Evolutionary conservation across 257 asterid genomes (phyloP).

Genomic region (Gardenia jasminoides): DNA sequence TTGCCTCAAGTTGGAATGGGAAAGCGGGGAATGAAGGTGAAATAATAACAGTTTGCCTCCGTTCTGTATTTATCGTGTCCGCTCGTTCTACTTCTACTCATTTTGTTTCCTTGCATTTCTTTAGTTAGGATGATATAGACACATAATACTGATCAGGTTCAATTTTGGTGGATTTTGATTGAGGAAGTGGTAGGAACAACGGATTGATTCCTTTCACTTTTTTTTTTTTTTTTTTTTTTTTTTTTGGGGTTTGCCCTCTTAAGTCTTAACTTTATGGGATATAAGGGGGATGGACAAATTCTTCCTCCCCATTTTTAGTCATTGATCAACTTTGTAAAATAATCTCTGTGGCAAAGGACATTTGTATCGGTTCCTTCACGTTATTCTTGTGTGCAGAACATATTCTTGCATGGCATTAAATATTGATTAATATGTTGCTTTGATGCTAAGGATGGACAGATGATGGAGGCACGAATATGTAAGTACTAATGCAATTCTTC

Average conservation of each 20-base stretch:
- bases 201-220: background rate
- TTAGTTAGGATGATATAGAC: background rate
- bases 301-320: background rate
- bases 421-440: background rate
- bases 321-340: background rate
- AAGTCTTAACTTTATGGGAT: background rate
- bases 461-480: background rate
- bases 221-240: background rate
- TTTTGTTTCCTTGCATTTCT: no score
- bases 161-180: background rate
- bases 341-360: background rate
- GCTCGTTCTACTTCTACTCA: background rate
- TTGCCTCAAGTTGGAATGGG: background rate
- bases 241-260: no score
- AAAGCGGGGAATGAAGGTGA: constrained; percentile 7
- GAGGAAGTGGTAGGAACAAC: background rate
- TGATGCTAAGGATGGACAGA: background rate
- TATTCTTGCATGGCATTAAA: background rate
- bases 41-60: background rate
- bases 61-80: background rate
- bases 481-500: background rate
- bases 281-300: background rate
- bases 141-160: background rate
- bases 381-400: background rate
- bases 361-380: no score